These are phyloP conservation scores for Epichloe typhina DNA, from an alignment of 2,329 filamentous ascomycete genomes.

Conservation along the genomic window DNA sequence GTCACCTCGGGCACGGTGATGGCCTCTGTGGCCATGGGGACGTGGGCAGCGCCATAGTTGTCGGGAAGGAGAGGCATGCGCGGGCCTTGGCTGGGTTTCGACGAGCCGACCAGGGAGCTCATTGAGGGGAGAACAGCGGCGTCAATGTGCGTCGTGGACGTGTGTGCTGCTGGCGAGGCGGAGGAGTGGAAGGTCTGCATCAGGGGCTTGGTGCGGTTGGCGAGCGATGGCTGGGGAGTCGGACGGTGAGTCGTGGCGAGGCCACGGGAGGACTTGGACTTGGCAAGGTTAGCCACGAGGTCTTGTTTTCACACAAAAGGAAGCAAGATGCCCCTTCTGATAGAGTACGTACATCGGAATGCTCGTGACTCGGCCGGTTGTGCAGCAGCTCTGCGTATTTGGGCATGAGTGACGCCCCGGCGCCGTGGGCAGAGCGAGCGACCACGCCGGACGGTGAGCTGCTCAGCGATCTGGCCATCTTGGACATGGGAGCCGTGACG, in stretches of 20 bases:
- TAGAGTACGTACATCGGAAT: slow-evolving; percentile 26
- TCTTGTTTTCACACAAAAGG: neutral
- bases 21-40: slow-evolving; percentile 28
- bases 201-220: slow-evolving; percentile 36
- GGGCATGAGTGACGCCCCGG: slow-evolving; percentile 28
- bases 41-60: slow-evolving; percentile 35
- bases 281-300: slow-evolving; percentile 1
- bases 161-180: slow-evolving; percentile 26
- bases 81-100: slow-evolving; percentile 25
- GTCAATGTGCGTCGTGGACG: slow-evolving; percentile 32
- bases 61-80: slow-evolving; percentile 49
- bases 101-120: slow-evolving; percentile 16
- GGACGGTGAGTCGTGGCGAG: slow-evolving; percentile 36
- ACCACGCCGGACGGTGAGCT: slow-evolving; percentile 26
- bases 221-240: slow-evolving; percentile 29
- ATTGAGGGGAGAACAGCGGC: slow-evolving; percentile 38
- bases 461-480: slow-evolving; percentile 33
- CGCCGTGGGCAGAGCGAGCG: slow-evolving; percentile 19
- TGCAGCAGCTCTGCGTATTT: slow-evolving; percentile 34
- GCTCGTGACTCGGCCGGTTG: slow-evolving; percentile 21
- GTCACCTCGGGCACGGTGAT: slow-evolving; percentile 34
- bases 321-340: neutral
- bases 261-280: slow-evolving; percentile 21
- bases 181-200: slow-evolving; percentile 51
- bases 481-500: slow-evolving; percentile 34